phyloP scores from a whole-genome alignment of 2,329 filamentous ascomycete genomes.

The Aspergillus sp. region DNA sequence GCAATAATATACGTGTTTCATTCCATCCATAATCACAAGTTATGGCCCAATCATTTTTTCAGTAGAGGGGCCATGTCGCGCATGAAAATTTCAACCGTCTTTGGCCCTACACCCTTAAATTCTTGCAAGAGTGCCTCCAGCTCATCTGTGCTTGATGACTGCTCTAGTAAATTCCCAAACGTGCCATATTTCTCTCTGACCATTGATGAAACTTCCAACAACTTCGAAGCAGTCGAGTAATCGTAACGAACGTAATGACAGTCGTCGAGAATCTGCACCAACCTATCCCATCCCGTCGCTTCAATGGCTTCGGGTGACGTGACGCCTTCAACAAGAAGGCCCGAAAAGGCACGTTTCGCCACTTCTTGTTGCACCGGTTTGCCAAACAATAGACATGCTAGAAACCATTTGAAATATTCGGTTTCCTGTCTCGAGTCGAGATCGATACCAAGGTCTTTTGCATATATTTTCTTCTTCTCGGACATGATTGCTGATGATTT shows the following conservation, averaged over 20 bases:
- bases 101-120: conserved; percentile 7
- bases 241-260: conserved; percentile 13
- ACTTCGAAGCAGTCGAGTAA: conserved; percentile 10
- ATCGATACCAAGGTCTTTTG: conserved; percentile 4
- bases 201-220: conserved; percentile 8
- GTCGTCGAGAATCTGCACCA: conserved; percentile 13
- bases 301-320: conserved; percentile 9
- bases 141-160: background rate
- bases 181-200: conserved; percentile 6
- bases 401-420: conserved; percentile 14
- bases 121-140: conserved; percentile 1
- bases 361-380: conserved; percentile 13
- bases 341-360: conserved; percentile 7
- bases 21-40: too few species aligned
- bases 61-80: conserved; percentile 5
- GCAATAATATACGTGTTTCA: too few species aligned
- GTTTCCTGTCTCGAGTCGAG: conserved; percentile 2
- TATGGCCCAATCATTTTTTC: too few species aligned
- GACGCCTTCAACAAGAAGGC: conserved; percentile 6
- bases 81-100: conserved; percentile 9
- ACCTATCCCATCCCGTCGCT: conserved; percentile 10
- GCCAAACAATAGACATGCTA: conserved; percentile 12
- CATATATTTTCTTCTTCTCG: too few species aligned
- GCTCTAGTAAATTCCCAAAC: conserved; percentile 6
- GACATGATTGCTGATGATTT: too few species aligned